Evolutionary conservation across 208 protist species (phyloP).

Genomic region (Endotrypanum monterogeii): DNA sequence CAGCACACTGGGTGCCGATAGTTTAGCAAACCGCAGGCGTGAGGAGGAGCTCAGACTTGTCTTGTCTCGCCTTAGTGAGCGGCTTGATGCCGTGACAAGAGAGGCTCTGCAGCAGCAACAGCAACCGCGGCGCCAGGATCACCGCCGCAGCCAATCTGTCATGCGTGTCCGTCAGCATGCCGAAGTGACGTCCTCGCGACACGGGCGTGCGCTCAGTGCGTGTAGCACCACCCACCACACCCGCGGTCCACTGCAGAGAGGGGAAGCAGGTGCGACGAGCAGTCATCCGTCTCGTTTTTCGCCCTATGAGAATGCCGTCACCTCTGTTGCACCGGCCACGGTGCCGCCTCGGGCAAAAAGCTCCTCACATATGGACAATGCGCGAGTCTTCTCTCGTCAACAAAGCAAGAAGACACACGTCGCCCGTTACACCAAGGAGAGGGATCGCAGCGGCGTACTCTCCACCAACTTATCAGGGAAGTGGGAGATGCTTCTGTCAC

Average conservation of each 20-base stretch:
- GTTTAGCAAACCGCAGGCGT: not conserved
- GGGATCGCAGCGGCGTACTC: not conserved
- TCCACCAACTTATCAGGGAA: slow-evolving; percentile 12
- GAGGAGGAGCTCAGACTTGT: slow-evolving; percentile 6
- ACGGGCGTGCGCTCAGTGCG: slow-evolving; percentile 4
- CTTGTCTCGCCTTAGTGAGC: slow-evolving; percentile 26
- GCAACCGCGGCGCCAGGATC: not conserved
- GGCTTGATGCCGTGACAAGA: slow-evolving; percentile 32
- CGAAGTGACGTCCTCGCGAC: not conserved
- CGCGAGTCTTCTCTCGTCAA: not conserved
- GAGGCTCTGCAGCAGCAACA: slow-evolving; percentile 6
- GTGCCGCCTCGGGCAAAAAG: not conserved
- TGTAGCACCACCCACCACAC: not conserved
- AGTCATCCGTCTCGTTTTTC: not conserved
- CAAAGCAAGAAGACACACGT: not conserved
- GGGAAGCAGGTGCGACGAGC: not conserved
- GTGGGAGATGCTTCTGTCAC: slow-evolving; percentile 20
- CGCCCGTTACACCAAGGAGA: not conserved
- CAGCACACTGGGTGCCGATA: not conserved
- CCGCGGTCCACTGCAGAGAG: not conserved
- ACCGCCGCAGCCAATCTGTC: slow-evolving; percentile 1
- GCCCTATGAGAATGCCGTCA: not conserved
- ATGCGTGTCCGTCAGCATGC: not conserved
- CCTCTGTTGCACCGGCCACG: not conserved
- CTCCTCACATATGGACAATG: not conserved